Evolutionary conservation across 2,329 filamentous ascomycete species (phyloP).

Genomic region (Dothideomycetidae sp.): DNA sequence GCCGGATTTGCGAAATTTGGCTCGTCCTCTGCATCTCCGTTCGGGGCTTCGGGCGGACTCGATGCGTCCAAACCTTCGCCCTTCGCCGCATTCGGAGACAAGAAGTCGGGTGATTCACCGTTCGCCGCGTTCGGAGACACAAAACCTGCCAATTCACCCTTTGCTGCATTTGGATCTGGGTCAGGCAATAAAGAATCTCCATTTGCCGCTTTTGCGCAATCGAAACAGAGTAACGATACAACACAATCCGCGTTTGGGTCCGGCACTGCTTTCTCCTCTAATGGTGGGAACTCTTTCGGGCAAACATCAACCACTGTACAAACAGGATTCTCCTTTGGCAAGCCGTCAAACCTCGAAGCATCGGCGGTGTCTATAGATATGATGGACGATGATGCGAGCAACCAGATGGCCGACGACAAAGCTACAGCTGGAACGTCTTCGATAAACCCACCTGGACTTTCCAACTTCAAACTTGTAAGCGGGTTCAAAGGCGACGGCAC

Average conservation of each 20-base stretch:
- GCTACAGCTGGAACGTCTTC: constrained; percentile 8
- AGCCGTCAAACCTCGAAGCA: constrained; percentile 12
- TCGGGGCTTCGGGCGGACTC: constrained; percentile 12
- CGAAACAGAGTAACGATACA: constrained; percentile 6
- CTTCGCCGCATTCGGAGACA: constrained; percentile 20
- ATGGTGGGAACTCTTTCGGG: constrained; percentile 21
- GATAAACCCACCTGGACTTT: constrained; percentile 19
- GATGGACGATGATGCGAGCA: constrained; percentile 6
- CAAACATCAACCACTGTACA: constrained; percentile 17
- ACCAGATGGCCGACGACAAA: constrained; percentile 6
- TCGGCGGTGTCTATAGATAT: constrained; percentile 4
- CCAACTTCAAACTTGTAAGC: constrained; percentile 51
- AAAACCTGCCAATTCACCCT: constrained; percentile 13
- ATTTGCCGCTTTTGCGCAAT: constrained; percentile 19
- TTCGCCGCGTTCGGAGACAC: constrained; percentile 12
- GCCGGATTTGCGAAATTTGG: constrained; percentile 23
- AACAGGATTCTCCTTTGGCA: constrained; percentile 17
- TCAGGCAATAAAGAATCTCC: constrained; percentile 16
- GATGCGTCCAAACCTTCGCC: constrained; percentile 19
- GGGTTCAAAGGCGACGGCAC: constrained; percentile 52
- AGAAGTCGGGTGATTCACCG: constrained; percentile 14
- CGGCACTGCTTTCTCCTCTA: constrained; percentile 27
- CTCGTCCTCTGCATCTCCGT: background rate
- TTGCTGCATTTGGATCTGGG: constrained; percentile 26
- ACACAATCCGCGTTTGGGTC: constrained; percentile 23